Conservation (phyloP, 1,139 yeast species). For the Casaregolazyma lundiana region DNA sequence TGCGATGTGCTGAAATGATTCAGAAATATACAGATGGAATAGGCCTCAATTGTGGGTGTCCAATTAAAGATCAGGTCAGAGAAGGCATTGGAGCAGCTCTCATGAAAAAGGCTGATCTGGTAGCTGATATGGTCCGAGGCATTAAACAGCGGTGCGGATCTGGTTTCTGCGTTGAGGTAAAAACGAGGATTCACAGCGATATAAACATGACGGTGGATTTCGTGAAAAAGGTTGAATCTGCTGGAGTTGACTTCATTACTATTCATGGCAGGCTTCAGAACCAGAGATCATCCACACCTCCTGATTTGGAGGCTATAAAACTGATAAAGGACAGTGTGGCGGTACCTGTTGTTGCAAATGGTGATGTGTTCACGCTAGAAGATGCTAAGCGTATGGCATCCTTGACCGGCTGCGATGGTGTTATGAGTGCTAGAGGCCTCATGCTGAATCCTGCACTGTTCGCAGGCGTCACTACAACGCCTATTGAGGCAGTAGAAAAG, state of each 20-base stretch:
- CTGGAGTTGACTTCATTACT: constrained; percentile 91
- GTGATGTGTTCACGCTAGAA: constrained; percentile 71
- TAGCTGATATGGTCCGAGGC: constrained; percentile 76
- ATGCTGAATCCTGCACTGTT: constrained; percentile 84
- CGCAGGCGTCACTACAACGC: constrained; percentile 65
- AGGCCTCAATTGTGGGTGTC: constrained; percentile 96
- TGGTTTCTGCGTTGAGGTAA: constrained; percentile 73
- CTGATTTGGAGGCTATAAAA: constrained; percentile 75
- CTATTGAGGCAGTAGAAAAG: constrained; percentile 86
- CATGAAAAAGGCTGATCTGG: constrained; percentile 77
- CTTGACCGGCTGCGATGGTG: constrained; percentile 78
- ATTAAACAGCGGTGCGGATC: constrained; percentile 73
- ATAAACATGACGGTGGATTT: constrained; percentile 65
- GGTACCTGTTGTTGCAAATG: constrained; percentile 86
- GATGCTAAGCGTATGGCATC: constrained; percentile 62
- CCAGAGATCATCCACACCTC: constrained; percentile 81
- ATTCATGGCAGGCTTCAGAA: constrained; percentile 89
- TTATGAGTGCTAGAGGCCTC: constrained; percentile 93
- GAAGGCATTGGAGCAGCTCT: constrained; percentile 97
- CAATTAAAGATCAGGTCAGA: constrained; percentile 87
- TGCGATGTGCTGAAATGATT: constrained; percentile 84
- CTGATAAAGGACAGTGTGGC: constrained; percentile 52
- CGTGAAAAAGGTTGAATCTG: constrained; percentile 67
- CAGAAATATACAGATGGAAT: constrained; percentile 88
- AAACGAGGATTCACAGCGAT: constrained; percentile 81